Base-by-base conservation (phyloP, 176 grass and related monocot genomes). In the Sorghum bicolor region DNA sequence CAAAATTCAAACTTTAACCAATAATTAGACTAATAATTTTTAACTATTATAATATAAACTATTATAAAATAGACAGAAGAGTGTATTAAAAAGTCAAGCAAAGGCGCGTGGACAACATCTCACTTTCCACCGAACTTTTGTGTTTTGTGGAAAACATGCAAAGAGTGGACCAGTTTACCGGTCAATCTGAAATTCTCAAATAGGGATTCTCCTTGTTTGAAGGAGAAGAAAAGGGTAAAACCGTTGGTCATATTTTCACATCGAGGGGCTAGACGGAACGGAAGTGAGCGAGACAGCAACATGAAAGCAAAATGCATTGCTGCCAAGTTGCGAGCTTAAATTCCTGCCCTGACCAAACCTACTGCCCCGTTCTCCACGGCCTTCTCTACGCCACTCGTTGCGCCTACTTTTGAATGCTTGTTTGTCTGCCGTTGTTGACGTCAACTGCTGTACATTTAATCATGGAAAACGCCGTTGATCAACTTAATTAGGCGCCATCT, bases 331-430 rank as follows among this genome's bases (percentile, higher is more conserved):
- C 43, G 8, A 20, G 17, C 26, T 11, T 11, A 5, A 50, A 32
- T 74, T 74, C 43, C 26, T 47, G 3, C 15, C 43, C 26, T 50
- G 71, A 68, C 64, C 41, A 67, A 45, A 67, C 29, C 40, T 80
- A 64, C 10, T 80, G 78, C 10, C 78, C 29, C 19, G 43, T 52
- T 67, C 44, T 48, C 69, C 41, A 69, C 78, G 78, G 78, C 64
- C 30, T 25, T 52, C 78, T 68, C 64, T 26, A 52, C 43, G 29
- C 63, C 30, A 67, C 78, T 53, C 43, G n/a, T 14, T 38, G 26
- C 29, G 45, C 29, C 28, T 34, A n/a, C 19, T 61, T 25, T 77
- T 68, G 44, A 80, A 48, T 16, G 29, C 40, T 37, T 11, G 45
- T 31, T 50, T 74, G 20, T 36, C 43, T 48, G 6, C 5, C 28